Evolutionary conservation across 2,329 filamentous ascomycete species (phyloP).

Genomic region (Exophiala aquamarina): DNA sequence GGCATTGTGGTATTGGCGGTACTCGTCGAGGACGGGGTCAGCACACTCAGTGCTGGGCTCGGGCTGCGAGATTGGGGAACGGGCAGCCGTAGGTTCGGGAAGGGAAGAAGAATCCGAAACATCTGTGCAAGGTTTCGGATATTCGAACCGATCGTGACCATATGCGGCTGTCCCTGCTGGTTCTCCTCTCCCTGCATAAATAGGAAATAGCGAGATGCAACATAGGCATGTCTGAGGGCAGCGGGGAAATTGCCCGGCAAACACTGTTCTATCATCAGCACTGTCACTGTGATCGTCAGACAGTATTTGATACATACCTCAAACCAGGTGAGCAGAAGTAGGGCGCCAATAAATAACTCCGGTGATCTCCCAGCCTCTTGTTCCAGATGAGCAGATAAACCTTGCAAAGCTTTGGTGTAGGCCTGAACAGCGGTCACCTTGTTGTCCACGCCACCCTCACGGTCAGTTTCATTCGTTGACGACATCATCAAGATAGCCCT

Average conservation of each 20-base stretch:
- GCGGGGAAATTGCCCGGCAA: slow-evolving; percentile 9
- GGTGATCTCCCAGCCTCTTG: background rate
- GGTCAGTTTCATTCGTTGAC: slow-evolving; percentile 14
- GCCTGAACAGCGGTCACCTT: slow-evolving; percentile 24
- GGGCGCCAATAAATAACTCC: background rate
- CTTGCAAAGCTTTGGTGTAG: slow-evolving; percentile 23
- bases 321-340: slow-evolving; percentile 3
- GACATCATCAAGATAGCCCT: slow-evolving; percentile 23
- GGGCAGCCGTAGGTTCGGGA: slow-evolving; percentile 5
- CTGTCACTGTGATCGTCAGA: background rate
- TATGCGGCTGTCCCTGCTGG: background rate
- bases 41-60: slow-evolving; percentile 5
- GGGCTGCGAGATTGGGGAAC: background rate
- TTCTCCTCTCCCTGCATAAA: background rate
- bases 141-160: slow-evolving; percentile 2
- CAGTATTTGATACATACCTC: background rate
- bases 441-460: slow-evolving; percentile 17
- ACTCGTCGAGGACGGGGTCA: background rate
- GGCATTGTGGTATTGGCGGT: background rate
- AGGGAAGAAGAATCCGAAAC: slow-evolving; percentile 19
- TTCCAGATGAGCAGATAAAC: slow-evolving; percentile 11
- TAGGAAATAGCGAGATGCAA: slow-evolving; percentile 4
- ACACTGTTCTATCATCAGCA: background rate
- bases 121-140: slow-evolving; percentile 21
- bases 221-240: slow-evolving; percentile 7